Base-by-base conservation (phyloP, 768 basidiomycete genomes). In the Agrocybe chaxingu region DNA sequence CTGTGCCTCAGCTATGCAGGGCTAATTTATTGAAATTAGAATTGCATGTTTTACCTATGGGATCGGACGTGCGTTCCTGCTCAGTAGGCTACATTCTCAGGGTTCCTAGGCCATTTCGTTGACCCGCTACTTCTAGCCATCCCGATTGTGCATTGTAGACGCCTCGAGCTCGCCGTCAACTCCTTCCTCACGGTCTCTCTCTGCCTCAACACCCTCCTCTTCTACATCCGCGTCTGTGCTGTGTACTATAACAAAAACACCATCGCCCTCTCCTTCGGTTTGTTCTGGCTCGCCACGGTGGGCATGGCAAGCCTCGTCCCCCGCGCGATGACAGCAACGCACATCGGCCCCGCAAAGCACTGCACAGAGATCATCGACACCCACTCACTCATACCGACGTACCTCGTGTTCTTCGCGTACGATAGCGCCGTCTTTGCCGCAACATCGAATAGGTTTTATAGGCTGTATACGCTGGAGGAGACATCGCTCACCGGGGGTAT, bases 191-290 rank as follows among this genome's bases (percentile, higher is more conserved):
- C 9, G 29, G 10, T 49, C 18, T 37, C 31, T 32, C 36, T 49
- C 1, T 37, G 24, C 9, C 30, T 13, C 11, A 50, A 16, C 7
- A 45, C 42, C n/a, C 35, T 44, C 30, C 49, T 51, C 11, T 46
- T 44, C 4, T 51, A 51, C 34, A 45, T 51, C 31, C 43, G 50
- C 9, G 50, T 51, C 19, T 51, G 50, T 13, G 50, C 50, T 2
- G 44, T 51, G 7, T 51, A 38, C 43, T 24, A 29, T n/a, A 51
- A 40, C 30, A 51, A 51, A n/a, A 32, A 40, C 44, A 41, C 45
- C 13, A 40, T 41, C 8, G 43, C 16, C 16, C 16, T 24, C 35
- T 19, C 29, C 31, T 51, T 40, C 29, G 35, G 43, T 5, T 7
- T 46, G 9, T 18, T 46, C 1, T 51, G 44, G 42, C 16, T 45